These are phyloP conservation scores for Alternaria ventricosa DNA, from an alignment of 2,329 filamentous ascomycete species.

Conservation along the genomic window DNA sequence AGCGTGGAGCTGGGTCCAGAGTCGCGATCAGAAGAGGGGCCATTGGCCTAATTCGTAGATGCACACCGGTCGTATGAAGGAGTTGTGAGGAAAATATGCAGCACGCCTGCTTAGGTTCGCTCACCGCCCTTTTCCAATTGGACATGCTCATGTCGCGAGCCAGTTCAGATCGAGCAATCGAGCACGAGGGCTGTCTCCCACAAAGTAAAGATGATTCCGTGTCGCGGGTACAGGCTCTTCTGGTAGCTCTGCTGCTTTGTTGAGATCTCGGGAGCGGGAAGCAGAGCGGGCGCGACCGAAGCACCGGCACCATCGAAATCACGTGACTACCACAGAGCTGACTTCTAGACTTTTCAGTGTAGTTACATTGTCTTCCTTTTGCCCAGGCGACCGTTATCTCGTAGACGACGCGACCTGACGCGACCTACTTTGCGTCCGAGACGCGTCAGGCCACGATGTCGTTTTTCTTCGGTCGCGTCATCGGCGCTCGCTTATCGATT, in stretches of 20 bases:
- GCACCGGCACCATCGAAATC: neutral
- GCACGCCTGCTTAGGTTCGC: conserved; percentile 2
- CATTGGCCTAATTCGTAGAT: conserved; percentile 2
- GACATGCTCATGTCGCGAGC: neutral
- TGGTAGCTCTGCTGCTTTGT: neutral
- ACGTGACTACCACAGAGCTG: neutral
- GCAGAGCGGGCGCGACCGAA: neutral
- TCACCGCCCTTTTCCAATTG: conserved; percentile 33
- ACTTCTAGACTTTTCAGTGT: too few species aligned
- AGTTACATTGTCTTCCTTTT: neutral
- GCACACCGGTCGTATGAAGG: conserved; percentile 2
- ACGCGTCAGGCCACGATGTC: neutral
- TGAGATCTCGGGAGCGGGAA: neutral
- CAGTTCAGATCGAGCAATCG: neutral
- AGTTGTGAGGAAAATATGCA: conserved; percentile 11
- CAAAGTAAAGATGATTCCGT: neutral
- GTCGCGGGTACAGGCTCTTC: neutral
- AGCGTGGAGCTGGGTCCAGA: conserved; percentile 9
- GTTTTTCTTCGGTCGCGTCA: neutral
- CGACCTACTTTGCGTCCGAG: neutral
- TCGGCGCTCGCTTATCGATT: conserved; percentile 11
- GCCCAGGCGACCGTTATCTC: neutral
- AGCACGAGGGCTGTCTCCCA: neutral
- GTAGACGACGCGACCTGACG: neutral
- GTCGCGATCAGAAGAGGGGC: conserved; percentile 2